A percentile compares a stretch with the other conserved stretches of the same genome.
Evolutionary conservation across 306 rosid species (phyloP).

Genomic region (Glycine soja): DNA sequence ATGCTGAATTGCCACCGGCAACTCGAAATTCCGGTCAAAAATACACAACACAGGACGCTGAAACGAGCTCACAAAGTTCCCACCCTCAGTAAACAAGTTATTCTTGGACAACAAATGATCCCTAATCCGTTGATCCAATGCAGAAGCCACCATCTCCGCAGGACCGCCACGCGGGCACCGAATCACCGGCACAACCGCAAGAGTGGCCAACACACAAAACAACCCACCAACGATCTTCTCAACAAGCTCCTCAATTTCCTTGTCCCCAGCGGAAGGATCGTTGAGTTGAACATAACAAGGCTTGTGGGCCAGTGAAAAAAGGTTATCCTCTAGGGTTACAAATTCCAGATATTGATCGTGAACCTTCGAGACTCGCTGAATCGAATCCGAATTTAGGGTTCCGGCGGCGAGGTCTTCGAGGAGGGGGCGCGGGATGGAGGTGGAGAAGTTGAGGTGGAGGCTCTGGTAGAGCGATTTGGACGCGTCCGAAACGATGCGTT

Average conservation of each 20-base stretch:
- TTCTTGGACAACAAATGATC: constrained; percentile 91
- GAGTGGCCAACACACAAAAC: constrained; percentile 88
- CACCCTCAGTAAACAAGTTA: constrained; percentile 83
- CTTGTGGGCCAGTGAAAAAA: constrained; percentile 83
- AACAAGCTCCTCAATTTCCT: constrained; percentile 87
- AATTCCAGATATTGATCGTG: constrained; percentile 97
- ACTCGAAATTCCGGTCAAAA: constrained; percentile 89
- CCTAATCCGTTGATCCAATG: constrained; percentile 85
- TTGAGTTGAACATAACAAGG: constrained; percentile 79
- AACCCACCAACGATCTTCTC: constrained; percentile 80
- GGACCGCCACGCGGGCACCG: constrained; percentile 92
- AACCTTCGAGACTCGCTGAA: constrained; percentile 74
- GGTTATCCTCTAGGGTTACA: constrained; percentile 82
- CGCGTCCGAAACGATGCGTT: constrained; percentile 78
- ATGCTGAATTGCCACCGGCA: constrained; percentile 91
- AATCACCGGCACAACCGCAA: constrained; percentile 84
- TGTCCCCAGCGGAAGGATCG: constrained; percentile 94
- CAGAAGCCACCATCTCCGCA: constrained; percentile 94
- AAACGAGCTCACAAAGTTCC: constrained; percentile 74
- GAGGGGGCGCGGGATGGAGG: constrained; percentile 87
- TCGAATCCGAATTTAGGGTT: constrained; percentile 77
- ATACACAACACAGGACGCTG: constrained; percentile 93
- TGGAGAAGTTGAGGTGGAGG: constrained; percentile 81
- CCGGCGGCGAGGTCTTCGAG: constrained; percentile 92
- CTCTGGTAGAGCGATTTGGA: constrained; percentile 74